phyloP scores from a whole-genome alignment of 129 eudicot species.

The Daucus carota region DNA sequence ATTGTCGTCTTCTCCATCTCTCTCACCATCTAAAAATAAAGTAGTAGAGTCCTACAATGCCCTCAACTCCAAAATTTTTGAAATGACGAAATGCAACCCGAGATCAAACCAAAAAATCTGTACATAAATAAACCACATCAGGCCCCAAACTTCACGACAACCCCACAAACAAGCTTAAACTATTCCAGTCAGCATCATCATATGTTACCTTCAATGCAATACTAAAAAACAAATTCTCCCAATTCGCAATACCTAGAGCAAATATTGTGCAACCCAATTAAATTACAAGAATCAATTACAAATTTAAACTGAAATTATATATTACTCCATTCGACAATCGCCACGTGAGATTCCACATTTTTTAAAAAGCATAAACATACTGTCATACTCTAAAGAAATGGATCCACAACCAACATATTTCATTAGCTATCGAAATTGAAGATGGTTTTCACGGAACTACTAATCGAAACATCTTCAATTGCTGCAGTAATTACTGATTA shows the following conservation, averaged over 20 bases:
- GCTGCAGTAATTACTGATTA: too few relatives aligned
- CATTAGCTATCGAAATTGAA: background rate
- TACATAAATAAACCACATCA: background rate
- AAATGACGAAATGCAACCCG: background rate
- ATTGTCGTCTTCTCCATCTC: slow-evolving; percentile 27
- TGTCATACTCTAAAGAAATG: too few relatives aligned
- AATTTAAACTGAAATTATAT: background rate
- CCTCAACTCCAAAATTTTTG: background rate
- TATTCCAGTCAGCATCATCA: background rate
- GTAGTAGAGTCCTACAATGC: background rate
- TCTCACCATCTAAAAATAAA: background rate
- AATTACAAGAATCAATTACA: background rate
- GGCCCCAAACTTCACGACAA: background rate
- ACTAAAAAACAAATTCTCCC: background rate
- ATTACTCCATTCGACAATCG: too few relatives aligned
- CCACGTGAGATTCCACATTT: background rate
- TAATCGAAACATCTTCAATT: background rate
- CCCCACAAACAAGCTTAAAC: background rate
- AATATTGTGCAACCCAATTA: background rate
- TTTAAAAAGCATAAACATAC: background rate
- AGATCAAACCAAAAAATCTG: too few relatives aligned
- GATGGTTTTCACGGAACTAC: background rate
- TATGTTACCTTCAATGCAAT: background rate
- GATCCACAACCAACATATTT: background rate
- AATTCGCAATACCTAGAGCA: background rate